Evolutionary conservation across 2,329 filamentous ascomycete species (phyloP).

Genomic region (Seiridium unicorne): DNA sequence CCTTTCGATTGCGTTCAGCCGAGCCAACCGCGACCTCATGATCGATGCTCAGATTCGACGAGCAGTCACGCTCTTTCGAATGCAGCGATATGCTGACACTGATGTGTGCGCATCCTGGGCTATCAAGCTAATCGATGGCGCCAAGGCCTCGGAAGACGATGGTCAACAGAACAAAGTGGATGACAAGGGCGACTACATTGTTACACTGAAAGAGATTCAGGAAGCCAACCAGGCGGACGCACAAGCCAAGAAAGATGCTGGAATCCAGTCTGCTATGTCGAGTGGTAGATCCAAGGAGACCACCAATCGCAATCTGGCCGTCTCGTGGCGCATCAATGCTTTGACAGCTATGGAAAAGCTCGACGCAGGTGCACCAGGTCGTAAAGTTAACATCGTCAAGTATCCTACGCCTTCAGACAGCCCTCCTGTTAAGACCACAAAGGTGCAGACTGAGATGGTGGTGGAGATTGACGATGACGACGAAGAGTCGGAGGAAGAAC

Average conservation of each 20-base stretch:
- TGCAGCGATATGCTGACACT: constrained; percentile 73
- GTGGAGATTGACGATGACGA: not conserved
- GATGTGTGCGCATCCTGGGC: constrained; percentile 66
- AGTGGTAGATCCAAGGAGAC: constrained; percentile 19
- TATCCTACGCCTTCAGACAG: constrained; percentile 26
- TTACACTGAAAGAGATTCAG: constrained; percentile 31
- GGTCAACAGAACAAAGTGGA: constrained; percentile 38
- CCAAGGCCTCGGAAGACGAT: constrained; percentile 34
- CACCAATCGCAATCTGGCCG: constrained; percentile 36
- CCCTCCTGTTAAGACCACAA: constrained; percentile 14
- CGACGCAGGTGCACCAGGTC: constrained; percentile 40
- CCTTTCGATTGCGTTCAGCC: constrained; percentile 58
- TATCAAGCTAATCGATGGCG: constrained; percentile 38
- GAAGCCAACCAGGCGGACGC: constrained; percentile 15
- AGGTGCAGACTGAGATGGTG: constrained; percentile 8
- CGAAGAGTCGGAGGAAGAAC: constrained; percentile 3
- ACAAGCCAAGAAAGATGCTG: constrained; percentile 11
- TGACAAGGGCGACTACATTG: constrained; percentile 45
- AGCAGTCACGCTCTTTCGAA: constrained; percentile 68
- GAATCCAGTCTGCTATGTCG: constrained; percentile 20
- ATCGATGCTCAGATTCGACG: constrained; percentile 80
- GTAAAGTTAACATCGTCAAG: constrained; percentile 43
- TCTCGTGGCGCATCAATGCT: constrained; percentile 46
- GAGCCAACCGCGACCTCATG: constrained; percentile 74
- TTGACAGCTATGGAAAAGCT: constrained; percentile 43